Base-by-base conservation (phyloP, 257 asterid species). In the Solanum stenotomum region DNA sequence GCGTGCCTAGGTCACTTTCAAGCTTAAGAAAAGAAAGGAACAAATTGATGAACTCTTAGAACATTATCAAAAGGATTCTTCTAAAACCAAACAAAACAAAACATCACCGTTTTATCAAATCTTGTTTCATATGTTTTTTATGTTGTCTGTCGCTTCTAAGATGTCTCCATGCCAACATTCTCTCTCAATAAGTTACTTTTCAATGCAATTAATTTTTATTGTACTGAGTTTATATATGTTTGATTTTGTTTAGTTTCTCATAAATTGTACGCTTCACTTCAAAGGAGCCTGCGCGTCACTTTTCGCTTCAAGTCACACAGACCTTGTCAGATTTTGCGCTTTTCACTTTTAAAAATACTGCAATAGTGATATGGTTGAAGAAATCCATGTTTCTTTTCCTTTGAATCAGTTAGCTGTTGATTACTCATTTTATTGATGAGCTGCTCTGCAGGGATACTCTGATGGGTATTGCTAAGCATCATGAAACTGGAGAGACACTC, bases 381-480 rank as follows among this genome's bases (percentile, higher is more conserved):
- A 81, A 44, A 46, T 81, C 16, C 29, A 4, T 46, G 42, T 81
- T 29, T 38, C 56, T 33, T 86, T 44, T 75, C 49, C 67, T 74
- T 56, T 31, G 75, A 22, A 77, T 42, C 44, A 31, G 74, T 25
- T n/a, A 34, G 31, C 49, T 86, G 59, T 83, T 85, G 89, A 71
- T 81, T 49, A 49, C 70, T 46, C 85, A 29, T 29, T 56, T 85
- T 85, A 23, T 18, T 46, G 20, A 70, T 90, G 87, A 59, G 70
- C 68, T 91, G 49, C 86, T 46, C 86, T 90, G 92, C 94, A 97
- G 99, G 91, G 98, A 95, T 88, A 96, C 99, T 88, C 92, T 97
- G 94, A 94, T 95, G 98, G 91, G 98, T 88, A 95, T 97, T 75
- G 99, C 99, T 86, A 96, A 95, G 95, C 99, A 97, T 93, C 95